Conservation (phyloP, 495 filamentous ascomycete genomes). For the Chaetomidium leptoderma region DNA sequence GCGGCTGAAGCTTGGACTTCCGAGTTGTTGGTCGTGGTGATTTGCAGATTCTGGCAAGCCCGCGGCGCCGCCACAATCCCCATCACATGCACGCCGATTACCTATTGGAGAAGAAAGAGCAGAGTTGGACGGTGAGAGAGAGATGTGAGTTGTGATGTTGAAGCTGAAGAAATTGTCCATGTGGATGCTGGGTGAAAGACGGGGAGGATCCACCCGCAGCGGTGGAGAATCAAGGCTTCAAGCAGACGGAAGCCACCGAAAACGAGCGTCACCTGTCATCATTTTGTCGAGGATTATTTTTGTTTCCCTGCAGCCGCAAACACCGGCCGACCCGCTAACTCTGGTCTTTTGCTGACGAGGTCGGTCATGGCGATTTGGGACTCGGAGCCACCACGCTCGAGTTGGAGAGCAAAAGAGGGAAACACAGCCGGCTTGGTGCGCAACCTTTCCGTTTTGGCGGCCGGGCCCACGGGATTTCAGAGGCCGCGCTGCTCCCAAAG, state of each 20-base stretch:
- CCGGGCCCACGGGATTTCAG: neutral
- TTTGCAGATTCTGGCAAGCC: neutral
- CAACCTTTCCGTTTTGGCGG: constrained; percentile 2
- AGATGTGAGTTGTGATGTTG: neutral
- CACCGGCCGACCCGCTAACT: constrained; percentile 4
- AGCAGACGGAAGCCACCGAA: neutral
- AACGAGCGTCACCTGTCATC: neutral
- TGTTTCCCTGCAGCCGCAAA: neutral
- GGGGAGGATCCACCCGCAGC: neutral
- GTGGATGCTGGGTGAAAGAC: too few relatives aligned
- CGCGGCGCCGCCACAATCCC: constrained; percentile 2
- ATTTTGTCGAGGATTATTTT: neutral
- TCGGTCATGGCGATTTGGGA: neutral
- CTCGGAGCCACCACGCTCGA: neutral
- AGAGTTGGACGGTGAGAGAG: neutral
- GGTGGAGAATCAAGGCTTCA: too few relatives aligned
- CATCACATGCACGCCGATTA: neutral
- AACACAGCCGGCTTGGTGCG: neutral
- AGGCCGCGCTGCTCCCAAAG: neutral
- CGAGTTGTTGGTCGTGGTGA: neutral
- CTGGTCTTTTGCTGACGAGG: neutral
- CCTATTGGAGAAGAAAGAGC: neutral
- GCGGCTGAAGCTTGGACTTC: neutral
- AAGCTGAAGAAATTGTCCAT: neutral
- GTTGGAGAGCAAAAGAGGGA: neutral